Conservation (phyloP, 2,329 filamentous ascomycete species). For the Scedosporium apiospermum region DNA sequence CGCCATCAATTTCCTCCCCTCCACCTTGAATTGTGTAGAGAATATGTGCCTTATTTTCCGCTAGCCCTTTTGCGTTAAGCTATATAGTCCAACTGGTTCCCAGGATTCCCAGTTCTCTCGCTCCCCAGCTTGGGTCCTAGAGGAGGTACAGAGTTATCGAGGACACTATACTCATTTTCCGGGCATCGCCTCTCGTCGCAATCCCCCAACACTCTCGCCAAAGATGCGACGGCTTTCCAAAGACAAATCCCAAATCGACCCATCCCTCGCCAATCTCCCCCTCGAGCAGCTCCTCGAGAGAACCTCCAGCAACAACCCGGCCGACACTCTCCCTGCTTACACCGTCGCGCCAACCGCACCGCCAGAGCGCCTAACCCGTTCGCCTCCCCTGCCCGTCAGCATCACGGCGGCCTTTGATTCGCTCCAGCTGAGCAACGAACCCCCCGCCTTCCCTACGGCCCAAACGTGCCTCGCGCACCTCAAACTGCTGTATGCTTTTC, state of each 20-base stretch:
- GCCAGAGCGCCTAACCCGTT: not conserved
- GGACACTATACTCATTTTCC: too few species aligned
- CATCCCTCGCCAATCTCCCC: not conserved
- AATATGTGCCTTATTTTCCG: not conserved
- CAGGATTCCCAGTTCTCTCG: too few species aligned
- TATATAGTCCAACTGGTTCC: not conserved
- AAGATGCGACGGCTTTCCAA: not conserved
- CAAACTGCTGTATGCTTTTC: slow-evolving; percentile 60
- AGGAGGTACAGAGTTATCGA: too few species aligned
- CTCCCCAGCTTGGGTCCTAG: too few species aligned
- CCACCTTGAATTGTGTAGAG: not conserved
- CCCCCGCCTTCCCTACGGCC: slow-evolving; percentile 5
- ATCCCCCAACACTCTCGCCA: not conserved
- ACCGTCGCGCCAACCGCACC: not conserved
- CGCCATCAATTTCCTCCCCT: too few species aligned
- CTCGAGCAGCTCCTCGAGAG: not conserved
- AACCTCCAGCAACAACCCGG: not conserved
- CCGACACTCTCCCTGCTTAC: slow-evolving; percentile 1
- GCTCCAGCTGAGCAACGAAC: slow-evolving; percentile 5
- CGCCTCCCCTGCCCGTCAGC: not conserved
- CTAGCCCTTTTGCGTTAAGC: not conserved
- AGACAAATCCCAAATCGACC: not conserved
- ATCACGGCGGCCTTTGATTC: slow-evolving; percentile 1
- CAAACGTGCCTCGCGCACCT: slow-evolving; percentile 63
- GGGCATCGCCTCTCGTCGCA: not conserved